Conservation (phyloP, 2,329 filamentous ascomycete genomes). For the Claviceps sp. region DNA sequence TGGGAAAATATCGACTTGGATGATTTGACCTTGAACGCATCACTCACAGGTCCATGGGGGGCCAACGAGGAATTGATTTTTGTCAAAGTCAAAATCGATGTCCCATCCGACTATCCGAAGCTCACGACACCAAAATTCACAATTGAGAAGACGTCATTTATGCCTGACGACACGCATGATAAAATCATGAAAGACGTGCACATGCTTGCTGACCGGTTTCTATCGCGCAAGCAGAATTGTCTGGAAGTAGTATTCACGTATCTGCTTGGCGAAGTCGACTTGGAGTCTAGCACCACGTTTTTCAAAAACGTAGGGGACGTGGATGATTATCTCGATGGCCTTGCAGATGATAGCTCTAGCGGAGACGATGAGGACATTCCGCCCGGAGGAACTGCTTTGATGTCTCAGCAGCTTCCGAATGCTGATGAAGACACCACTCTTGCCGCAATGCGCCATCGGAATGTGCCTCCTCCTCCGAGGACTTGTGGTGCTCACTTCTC, state of each 20-base stretch:
- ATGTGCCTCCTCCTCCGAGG: conserved; percentile 41
- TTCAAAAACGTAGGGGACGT: conserved; percentile 53
- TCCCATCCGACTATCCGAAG: conserved; percentile 47
- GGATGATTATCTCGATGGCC: conserved; percentile 40
- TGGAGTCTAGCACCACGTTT: conserved; percentile 45
- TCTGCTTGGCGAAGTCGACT: conserved; percentile 47
- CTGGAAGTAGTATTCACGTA: conserved; percentile 50
- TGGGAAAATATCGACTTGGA: conserved; percentile 55
- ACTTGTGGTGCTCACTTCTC: conserved; percentile 49
- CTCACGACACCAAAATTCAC: conserved; percentile 42
- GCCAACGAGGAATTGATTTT: conserved; percentile 42
- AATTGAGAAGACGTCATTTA: conserved; percentile 49
- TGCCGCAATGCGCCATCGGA: conserved; percentile 35
- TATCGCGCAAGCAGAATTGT: conserved; percentile 46
- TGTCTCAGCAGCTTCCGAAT: conserved; percentile 49
- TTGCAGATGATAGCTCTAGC: conserved; percentile 69
- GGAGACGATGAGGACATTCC: conserved; percentile 55
- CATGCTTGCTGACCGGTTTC: conserved; percentile 40
- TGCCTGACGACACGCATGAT: conserved; percentile 41
- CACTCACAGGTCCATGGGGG: conserved; percentile 53
- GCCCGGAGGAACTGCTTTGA: conserved; percentile 38
- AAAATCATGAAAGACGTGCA: conserved; percentile 40
- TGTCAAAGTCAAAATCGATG: conserved; percentile 47
- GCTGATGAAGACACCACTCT: conserved; percentile 40
- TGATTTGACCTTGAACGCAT: conserved; percentile 42